These are phyloP conservation scores for Coemansia sp. DNA, from an alignment of 192 early-diverging fungal genomes.

Conservation along the genomic window DNA sequence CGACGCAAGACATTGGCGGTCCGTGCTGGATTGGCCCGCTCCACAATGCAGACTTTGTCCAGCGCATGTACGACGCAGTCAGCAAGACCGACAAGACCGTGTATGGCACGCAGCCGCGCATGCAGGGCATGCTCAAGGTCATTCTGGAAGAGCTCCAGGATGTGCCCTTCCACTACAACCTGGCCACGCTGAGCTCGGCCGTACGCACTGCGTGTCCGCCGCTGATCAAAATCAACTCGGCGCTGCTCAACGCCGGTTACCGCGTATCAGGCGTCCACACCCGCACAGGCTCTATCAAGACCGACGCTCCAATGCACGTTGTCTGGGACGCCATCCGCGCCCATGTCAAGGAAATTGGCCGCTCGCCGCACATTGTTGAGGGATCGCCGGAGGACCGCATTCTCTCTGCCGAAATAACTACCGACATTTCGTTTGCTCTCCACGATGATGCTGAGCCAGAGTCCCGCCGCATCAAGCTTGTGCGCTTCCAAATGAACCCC, in stretches of 20 bases:
- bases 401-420: conserved; percentile 41
- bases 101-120: conserved; percentile 82
- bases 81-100: conserved; percentile 52
- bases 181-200: conserved; percentile 66
- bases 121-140: conserved; percentile 95
- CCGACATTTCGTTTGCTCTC: conserved; percentile 70
- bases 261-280: conserved; percentile 87
- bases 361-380: conserved; percentile 62
- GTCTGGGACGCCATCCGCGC: conserved; percentile 92
- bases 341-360: conserved; percentile 69
- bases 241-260: conserved; percentile 88
- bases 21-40: conserved; percentile 86
- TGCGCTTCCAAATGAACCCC: conserved; percentile 96
- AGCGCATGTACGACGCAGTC: conserved; percentile 74
- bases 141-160: conserved; percentile 73
- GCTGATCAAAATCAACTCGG: conserved; percentile 73
- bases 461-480: conserved; percentile 77
- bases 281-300: conserved; percentile 80
- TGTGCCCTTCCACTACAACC: conserved; percentile 79
- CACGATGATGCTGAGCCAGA: conserved; percentile 74
- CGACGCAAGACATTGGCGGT: conserved; percentile 77
- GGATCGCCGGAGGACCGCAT: conserved; percentile 71
- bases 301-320: conserved; percentile 78
- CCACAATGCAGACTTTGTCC: conserved; percentile 83
- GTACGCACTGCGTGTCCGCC: conserved; percentile 76